A percentile compares a stretch with the other conserved stretches of the same genome.
Conservation (phyloP, 1,284 basidiomycete genomes). For the Serendipita sp. region DNA sequence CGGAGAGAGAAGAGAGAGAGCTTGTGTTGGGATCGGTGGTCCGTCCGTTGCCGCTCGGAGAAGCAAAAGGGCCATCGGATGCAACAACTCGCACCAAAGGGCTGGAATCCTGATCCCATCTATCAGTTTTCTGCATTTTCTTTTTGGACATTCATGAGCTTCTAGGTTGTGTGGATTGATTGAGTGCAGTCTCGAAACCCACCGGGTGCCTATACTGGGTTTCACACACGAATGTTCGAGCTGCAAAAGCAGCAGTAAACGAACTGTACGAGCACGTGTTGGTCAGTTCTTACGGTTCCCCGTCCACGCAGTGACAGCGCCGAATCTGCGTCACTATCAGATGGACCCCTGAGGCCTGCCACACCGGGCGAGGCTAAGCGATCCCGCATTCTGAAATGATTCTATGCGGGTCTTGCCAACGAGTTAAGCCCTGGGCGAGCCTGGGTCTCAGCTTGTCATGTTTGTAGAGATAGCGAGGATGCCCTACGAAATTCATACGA, state of each 20-base stretch:
- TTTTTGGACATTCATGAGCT: neutral
- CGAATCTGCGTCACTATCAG: slow-evolving; percentile 4
- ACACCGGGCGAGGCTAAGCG: neutral
- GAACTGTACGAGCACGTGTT: neutral
- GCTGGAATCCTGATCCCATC: neutral
- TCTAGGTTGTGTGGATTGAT: neutral
- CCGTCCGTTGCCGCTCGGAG: neutral
- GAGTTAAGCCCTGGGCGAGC: neutral
- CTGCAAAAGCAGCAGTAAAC: neutral
- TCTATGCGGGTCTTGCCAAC: neutral
- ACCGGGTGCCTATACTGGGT: neutral
- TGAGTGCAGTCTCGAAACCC: neutral
- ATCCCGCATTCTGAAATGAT: neutral
- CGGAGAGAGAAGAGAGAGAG: neutral
- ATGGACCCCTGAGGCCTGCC: neutral
- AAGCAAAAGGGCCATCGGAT: neutral
- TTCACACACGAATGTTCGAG: neutral
- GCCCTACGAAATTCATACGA: neutral
- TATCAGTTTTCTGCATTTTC: neutral
- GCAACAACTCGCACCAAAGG: neutral
- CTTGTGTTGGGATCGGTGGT: neutral
- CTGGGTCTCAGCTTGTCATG: neutral
- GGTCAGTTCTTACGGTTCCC: neutral
- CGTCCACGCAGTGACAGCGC: slow-evolving; percentile 3
- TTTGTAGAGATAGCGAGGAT: neutral